Conservation (phyloP, 306 rosid genomes). For the Gastrolobium villosum region DNA sequence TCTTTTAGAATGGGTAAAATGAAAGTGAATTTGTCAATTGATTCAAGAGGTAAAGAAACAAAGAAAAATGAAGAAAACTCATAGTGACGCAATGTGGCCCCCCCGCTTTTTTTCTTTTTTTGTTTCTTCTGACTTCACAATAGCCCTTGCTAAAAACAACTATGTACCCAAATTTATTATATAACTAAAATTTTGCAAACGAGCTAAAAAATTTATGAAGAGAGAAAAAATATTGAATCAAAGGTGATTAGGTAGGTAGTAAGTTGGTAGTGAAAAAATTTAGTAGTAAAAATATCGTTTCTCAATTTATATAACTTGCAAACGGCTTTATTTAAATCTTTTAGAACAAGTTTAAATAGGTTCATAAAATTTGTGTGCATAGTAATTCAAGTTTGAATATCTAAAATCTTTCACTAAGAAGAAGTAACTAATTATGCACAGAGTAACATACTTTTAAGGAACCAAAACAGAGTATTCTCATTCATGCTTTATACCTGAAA, state of each 20-base stretch:
- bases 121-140: not conserved
- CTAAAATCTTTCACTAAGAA: not conserved
- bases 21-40: constrained; percentile 34
- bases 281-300: too few species aligned
- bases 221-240: too few species aligned
- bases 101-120: not conserved
- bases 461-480: not conserved
- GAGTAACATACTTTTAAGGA: not conserved
- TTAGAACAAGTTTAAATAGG: not conserved
- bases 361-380: not conserved
- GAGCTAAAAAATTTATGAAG: too few species aligned
- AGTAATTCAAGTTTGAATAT: not conserved
- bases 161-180: not conserved
- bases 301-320: not conserved
- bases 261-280: too few species aligned
- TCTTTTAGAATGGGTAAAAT: constrained; percentile 38
- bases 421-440: too few species aligned
- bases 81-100: not conserved
- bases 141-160: not conserved
- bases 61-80: constrained; percentile 4
- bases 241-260: too few species aligned
- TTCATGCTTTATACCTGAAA: too few species aligned
- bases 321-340: not conserved
- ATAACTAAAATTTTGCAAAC: too few species aligned
- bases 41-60: constrained; percentile 25